Evolutionary conservation across 2,329 filamentous ascomycete species (phyloP).

Genomic region (Diaporthe velutina): DNA sequence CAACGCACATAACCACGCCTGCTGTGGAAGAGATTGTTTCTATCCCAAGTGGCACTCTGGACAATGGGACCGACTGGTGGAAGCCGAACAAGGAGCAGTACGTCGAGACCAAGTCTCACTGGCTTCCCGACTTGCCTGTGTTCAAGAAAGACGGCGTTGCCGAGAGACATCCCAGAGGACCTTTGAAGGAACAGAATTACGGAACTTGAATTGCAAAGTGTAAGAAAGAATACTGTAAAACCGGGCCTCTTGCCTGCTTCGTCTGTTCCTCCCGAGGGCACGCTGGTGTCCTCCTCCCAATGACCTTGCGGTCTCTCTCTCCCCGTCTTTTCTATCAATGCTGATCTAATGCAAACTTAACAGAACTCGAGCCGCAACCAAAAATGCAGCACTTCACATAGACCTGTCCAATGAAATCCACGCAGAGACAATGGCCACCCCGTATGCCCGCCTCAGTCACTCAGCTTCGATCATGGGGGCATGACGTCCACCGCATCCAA

Average conservation of each 20-base stretch:
- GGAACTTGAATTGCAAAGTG: neutral
- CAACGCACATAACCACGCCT: slow-evolving; percentile 30
- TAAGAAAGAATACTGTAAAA: neutral
- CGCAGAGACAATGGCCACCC: neutral
- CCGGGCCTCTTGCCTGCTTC: neutral
- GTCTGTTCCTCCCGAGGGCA: neutral
- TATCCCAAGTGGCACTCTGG: slow-evolving; percentile 28
- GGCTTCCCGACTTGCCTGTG: slow-evolving; percentile 28
- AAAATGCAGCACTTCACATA: neutral
- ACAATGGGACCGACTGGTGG: slow-evolving; percentile 27
- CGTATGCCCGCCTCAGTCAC: neutral
- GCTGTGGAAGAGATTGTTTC: slow-evolving; percentile 18
- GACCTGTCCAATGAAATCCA: neutral
- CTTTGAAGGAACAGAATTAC: slow-evolving; percentile 14
- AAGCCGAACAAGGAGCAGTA: slow-evolving; percentile 34
- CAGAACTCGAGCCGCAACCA: neutral
- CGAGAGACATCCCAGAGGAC: slow-evolving; percentile 24
- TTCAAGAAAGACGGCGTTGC: slow-evolving; percentile 24
- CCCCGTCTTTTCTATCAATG: slow-evolving; percentile 16
- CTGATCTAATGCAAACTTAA: neutral
- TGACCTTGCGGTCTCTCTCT: slow-evolving; percentile 27
- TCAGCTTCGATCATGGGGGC: neutral
- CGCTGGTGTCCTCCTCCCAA: neutral
- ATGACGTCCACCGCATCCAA: neutral
- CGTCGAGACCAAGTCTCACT: slow-evolving; percentile 34